Evolutionary conservation across 306 rosid genomes (phyloP), one percentile per base, ranked within the genome.

Genomic region (Corylus americana): DNA sequence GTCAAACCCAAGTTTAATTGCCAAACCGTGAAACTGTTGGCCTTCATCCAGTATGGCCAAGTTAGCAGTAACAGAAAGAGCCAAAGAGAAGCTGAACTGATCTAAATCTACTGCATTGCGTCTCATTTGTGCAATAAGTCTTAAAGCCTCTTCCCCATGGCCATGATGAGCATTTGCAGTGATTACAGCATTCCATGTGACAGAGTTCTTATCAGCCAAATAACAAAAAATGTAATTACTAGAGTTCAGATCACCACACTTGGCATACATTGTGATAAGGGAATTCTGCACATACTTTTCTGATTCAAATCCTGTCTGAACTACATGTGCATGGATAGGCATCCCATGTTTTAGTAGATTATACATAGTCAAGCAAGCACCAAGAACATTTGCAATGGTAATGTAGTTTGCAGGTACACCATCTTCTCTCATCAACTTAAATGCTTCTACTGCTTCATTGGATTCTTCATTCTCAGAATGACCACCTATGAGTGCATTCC

Each of bases 31-130:
- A 58, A 92, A 91, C 77, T 95, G 97, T 70, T 92, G 91, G 25
- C 98, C 98, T 84, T 91, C 98, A 81, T 91, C 97, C 81, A 91
- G 83, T 77, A 91, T 90, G 71, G 98, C 87, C 83, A 92, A 81
- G 87, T 95, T 92, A 25, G 96, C 95, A 72, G 83, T 78, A 74
- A 86, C 91, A 35, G 97, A 77, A 73, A 92, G 90, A 58, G 95
- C 91, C 29, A 86, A 74, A 2, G 97, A 91, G 78, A 92, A 86
- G 86, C 92, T 92, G 84, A 90, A 92, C 78, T 92, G 97, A 90
- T 95, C 98, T 29, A 91, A 85, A 62, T 75, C 77, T 58, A 90
- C 50, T 70, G 91, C 96, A 35, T 78, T 81, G 67, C 74, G 76
- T 82, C 87, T 86, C 97, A 92, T 95, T 79, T 78, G 86, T 77